Evolutionary conservation across 257 asterid genomes (phyloP).

Genomic region (Cinchona pubescens): DNA sequence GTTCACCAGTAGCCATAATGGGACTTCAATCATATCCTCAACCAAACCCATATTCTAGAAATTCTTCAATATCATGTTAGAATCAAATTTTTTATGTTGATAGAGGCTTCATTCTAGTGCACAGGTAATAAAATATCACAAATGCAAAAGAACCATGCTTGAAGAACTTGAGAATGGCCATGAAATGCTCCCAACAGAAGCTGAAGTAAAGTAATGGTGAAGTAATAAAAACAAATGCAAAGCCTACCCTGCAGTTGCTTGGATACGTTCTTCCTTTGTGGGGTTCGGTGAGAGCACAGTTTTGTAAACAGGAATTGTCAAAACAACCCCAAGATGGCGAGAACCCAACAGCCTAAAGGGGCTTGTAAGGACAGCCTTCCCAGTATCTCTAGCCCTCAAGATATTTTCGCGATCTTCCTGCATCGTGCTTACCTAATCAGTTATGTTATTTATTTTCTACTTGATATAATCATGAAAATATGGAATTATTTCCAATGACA

Average conservation of each 20-base stretch:
- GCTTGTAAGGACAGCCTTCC: slow-evolving; percentile 90
- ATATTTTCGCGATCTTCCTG: slow-evolving; percentile 97
- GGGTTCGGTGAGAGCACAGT: slow-evolving; percentile 61
- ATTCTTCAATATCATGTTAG: background rate
- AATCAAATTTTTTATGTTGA: background rate
- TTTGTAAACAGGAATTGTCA: slow-evolving; percentile 87
- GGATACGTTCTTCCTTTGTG: slow-evolving; percentile 61
- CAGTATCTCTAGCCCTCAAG: slow-evolving; percentile 80
- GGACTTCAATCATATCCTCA: background rate
- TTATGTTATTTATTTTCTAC: background rate
- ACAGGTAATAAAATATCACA: background rate
- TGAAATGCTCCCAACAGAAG: background rate
- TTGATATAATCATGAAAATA: background rate
- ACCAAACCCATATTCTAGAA: background rate
- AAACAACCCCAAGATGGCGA: slow-evolving; percentile 86
- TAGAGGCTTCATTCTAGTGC: background rate
- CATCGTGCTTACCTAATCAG: slow-evolving; percentile 13
- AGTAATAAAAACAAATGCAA: slow-evolving; percentile 7
- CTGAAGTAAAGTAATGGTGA: slow-evolving; percentile 3
- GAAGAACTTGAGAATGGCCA: background rate
- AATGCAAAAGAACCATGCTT: background rate
- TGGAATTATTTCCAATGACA: background rate
- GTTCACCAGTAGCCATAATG: background rate
- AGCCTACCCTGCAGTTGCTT: slow-evolving; percentile 78
- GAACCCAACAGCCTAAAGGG: slow-evolving; percentile 80